Conservation (phyloP, 176 grass and related monocot genomes). For the Eremochloa ophiuroides region DNA sequence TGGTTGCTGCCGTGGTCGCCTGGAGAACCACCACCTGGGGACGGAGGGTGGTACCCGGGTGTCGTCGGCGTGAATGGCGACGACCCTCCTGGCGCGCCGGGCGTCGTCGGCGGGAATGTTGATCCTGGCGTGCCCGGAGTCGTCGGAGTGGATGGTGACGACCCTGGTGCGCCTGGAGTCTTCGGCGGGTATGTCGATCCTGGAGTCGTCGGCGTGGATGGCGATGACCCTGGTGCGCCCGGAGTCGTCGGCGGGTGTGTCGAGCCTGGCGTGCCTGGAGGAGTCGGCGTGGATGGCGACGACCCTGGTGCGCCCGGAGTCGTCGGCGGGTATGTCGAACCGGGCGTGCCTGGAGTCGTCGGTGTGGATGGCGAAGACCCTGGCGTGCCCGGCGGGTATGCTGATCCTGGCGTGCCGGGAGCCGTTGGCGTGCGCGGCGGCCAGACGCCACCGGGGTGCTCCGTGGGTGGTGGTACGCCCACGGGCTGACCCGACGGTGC, state of each 20-base stretch:
- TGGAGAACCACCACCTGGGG: neutral
- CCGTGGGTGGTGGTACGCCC: conserved; percentile 14
- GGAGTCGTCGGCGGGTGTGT: neutral
- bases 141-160: too few species aligned
- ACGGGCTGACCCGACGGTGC: conserved; percentile 16
- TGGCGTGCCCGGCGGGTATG: neutral
- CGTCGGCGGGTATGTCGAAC: neutral
- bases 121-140: neutral
- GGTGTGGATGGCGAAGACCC: conserved; percentile 13
- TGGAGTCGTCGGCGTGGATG: neutral
- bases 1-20: neutral
- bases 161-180: neutral
- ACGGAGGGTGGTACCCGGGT: neutral
- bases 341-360: neutral
- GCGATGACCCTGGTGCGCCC: neutral
- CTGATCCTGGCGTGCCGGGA: neutral
- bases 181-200: neutral
- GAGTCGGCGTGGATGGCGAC: neutral
- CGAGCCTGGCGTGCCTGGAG: neutral
- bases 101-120: too few species aligned
- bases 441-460: conserved; percentile 30
- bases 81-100: neutral
- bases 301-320: neutral
- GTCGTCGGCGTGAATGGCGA: neutral
- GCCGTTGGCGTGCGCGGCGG: conserved; percentile 27